Evolutionary conservation across 257 asterid species (phyloP), one percentile per base, ranked within the genome.

Genomic region (Salvia splendens): DNA sequence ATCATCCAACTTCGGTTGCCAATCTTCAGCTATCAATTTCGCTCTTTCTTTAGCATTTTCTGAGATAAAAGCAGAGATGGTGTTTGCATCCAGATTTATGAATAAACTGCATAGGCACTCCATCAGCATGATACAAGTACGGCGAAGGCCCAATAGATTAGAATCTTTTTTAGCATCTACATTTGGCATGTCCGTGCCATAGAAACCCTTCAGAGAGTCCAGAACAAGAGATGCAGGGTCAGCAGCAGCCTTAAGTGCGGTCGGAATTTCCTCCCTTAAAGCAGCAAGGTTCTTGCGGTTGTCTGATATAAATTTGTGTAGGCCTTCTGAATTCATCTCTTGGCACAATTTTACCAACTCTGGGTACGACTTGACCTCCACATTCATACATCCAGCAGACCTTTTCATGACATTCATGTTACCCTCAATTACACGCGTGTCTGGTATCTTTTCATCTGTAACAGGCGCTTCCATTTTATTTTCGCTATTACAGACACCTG

Each of bases 121-220:
- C 91, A 91, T 80, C 84, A 91, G 73, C 96, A 91, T 88, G 64
- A 91, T 91, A 77, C 97, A 91, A 33, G 92, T 86, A 57, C 96
- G 84, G 32, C 97, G 96, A 73, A 88, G 75, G 55, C 97, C 97
- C 53, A 88, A 73, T 40, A 88, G 87, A 70, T 69, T 86, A 17
- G 92, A 73, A 66, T 87, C 96, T 61, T 82, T 88, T 78, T 79
- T 88, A 35, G 91, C 82, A 80, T 88, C 97, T n/a, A 74, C 56
- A 45, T 54, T 78, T 8, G 85, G 79, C 77, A 74, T 30, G 54
- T 80, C 91, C 20, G 40, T 49, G 50, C 82, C 68, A 71, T 91
- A 91, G 84, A 91, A 91, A 71, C 95, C 97, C 35, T 80, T 80
- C 52, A 91, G 90, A 28, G 96, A 91, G 73, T 91, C 96, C 81